Evolutionary conservation across 768 basidiomycete genomes (phyloP), one percentile per base, ranked within the genome.

Genomic region (Calocybe cyanea): DNA sequence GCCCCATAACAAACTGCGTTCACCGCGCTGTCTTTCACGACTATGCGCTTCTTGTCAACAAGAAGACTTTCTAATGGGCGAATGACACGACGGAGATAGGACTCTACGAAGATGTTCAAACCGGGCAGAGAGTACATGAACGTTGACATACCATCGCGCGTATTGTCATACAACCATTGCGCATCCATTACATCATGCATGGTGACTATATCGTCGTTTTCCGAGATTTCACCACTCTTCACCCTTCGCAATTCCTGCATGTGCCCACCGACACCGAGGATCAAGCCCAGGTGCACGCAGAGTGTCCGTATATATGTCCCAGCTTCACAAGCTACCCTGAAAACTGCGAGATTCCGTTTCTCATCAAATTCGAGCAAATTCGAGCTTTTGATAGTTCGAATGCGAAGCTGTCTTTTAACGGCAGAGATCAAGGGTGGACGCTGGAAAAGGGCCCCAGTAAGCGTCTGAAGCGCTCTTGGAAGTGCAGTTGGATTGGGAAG

Each of bases 171-270:
- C 61, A 86, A 66, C 94, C 95, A 99, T 59, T 98, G 96, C 10
- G 96, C 96, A 65, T 99, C 96, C 69, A 99, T 70, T 21, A 99
- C 95, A 63, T 99, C 96, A 68, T 99, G 96, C 96, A 99, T 99
- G 17, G 95, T 94, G 49, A 98, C 96, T 59, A 97, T 92, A 56
- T 93, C 93, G 62, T 98, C 95, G 62, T 91, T 93, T 71, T 99
- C 96, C 39, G 87, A 90, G 80, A 97, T 85, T 39, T 94, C 95
- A 58, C 96, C 96, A 62, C 87, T 91, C 53, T 96, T 74, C 11
- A 98, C 95, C 57, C 96, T 74, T 57, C 96, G 78, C 48, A 99
- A 77, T 65, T 99, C 96, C 70, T 99, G 95, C 96, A 99, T 99
- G 67, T 99, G 96, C n/a, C 94, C 96, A 18, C 96, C 96, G 21